phyloP scores from a whole-genome alignment of 768 basidiomycete species.

The Boletus tylopilopsis region DNA sequence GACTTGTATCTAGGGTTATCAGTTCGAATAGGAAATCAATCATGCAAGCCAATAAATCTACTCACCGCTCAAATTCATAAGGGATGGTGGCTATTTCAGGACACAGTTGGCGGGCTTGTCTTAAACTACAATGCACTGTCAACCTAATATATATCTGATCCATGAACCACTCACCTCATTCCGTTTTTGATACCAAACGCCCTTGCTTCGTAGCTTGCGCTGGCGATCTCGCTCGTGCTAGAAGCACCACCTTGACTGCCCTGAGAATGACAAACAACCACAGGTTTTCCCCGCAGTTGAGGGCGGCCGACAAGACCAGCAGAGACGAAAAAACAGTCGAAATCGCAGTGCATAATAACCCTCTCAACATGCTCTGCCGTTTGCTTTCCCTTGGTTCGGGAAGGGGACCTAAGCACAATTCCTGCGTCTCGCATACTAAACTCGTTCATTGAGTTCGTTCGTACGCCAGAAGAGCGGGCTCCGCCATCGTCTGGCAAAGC shows the following conservation, averaged over 20 bases:
- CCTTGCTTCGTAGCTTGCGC: conserved; percentile 91
- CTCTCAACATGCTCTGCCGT: conserved; percentile 47
- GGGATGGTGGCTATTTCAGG: conserved; percentile 73
- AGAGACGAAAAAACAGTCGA: conserved; percentile 96
- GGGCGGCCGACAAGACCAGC: conserved; percentile 82
- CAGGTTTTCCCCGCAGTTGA: conserved; percentile 80
- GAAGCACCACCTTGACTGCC: conserved; percentile 63
- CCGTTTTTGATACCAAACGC: conserved; percentile 86
- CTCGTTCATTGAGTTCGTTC: conserved; percentile 11
- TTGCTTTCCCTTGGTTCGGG: conserved; percentile 49
- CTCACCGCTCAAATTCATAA: conserved; percentile 87
- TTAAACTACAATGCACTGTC: conserved; percentile 46
- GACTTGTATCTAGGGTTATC: conserved; percentile 66
- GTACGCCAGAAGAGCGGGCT: neutral
- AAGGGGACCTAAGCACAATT: conserved; percentile 46
- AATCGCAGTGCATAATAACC: conserved; percentile 90
- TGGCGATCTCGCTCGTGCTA: conserved; percentile 94
- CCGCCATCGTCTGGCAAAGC: neutral
- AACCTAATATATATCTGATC: neutral
- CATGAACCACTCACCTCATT: conserved; percentile 66
- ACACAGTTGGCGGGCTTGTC: conserved; percentile 76
- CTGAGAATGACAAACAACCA: conserved; percentile 95
- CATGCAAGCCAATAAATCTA: neutral
- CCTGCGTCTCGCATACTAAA: conserved; percentile 55
- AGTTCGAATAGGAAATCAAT: neutral